These are phyloP conservation scores for Davidsoniella australis DNA, from an alignment of 2,329 filamentous ascomycete genomes.

Conservation along the genomic window DNA sequence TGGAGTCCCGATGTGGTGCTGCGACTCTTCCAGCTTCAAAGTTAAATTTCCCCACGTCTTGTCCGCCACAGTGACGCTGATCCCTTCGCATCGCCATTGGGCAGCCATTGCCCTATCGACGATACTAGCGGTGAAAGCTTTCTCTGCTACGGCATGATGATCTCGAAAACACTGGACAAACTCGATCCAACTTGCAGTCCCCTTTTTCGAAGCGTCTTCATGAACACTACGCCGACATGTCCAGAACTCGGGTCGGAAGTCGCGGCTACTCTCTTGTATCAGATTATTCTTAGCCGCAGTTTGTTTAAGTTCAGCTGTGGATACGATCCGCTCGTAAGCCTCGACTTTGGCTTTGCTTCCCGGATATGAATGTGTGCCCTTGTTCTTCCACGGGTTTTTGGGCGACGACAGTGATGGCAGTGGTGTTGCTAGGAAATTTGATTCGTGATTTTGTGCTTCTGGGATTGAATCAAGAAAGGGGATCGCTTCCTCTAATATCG, in stretches of 20 bases:
- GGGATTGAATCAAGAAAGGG: slow-evolving; percentile 40
- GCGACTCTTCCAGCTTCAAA: slow-evolving; percentile 44
- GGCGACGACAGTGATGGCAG: slow-evolving; percentile 9
- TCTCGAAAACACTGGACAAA: slow-evolving; percentile 43
- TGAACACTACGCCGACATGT: slow-evolving; percentile 46
- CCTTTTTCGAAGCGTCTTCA: slow-evolving; percentile 28
- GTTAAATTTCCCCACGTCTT: slow-evolving; percentile 30
- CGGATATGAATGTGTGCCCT: slow-evolving; percentile 30
- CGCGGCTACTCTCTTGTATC: slow-evolving; percentile 13
- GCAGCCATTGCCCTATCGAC: slow-evolving; percentile 19
- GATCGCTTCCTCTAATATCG: slow-evolving; percentile 39
- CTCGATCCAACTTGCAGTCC: slow-evolving; percentile 46
- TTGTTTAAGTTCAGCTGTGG: slow-evolving; percentile 25
- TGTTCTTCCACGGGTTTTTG: slow-evolving; percentile 29
- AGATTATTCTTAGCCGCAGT: slow-evolving; percentile 21
- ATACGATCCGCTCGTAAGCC: slow-evolving; percentile 33
- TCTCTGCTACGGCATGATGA: slow-evolving; percentile 25
- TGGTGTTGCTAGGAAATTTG: neutral
- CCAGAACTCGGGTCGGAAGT: slow-evolving; percentile 37
- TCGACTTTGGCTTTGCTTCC: slow-evolving; percentile 35
- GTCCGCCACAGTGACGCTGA: slow-evolving; percentile 23
- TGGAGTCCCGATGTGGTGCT: slow-evolving; percentile 42
- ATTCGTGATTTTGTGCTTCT: slow-evolving; percentile 18
- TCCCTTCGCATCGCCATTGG: slow-evolving; percentile 27
- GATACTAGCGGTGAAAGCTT: slow-evolving; percentile 24